Evolutionary conservation across 2,329 filamentous ascomycete genomes (phyloP).

Genomic region (Curvularia hawaiiensis): DNA sequence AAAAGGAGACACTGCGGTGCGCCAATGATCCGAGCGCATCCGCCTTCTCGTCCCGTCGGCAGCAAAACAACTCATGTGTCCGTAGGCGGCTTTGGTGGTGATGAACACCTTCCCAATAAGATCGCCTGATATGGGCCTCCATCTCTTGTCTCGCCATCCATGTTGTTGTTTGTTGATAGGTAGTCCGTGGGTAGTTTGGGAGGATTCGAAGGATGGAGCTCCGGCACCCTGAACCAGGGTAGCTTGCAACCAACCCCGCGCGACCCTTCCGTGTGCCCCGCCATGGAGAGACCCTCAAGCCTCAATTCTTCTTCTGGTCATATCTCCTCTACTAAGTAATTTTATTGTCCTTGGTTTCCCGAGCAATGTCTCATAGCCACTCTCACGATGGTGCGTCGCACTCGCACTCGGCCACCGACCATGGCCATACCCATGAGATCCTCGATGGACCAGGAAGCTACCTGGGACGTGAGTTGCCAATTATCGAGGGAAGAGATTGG

Average conservation of each 20-base stretch:
- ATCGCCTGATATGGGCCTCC: constrained; percentile 7
- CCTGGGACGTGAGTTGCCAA: constrained; percentile 88
- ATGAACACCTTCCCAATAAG: constrained; percentile 16
- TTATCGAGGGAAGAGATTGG: constrained; percentile 88
- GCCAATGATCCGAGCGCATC: constrained; percentile 14
- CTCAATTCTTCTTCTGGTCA: constrained; percentile 4
- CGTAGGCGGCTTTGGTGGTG: constrained; percentile 20
- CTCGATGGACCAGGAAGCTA: constrained; percentile 92
- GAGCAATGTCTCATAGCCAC: constrained; percentile 41
- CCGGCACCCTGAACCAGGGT: constrained; percentile 7
- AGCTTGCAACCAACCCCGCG: constrained; percentile 23
- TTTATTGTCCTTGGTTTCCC: background rate
- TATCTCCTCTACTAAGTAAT: background rate
- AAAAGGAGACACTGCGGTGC: constrained; percentile 10
- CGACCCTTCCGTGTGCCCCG: constrained; percentile 24
- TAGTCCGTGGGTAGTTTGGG: background rate
- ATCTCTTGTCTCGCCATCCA: constrained; percentile 2
- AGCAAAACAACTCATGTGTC: constrained; percentile 4
- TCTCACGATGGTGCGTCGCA: constrained; percentile 50
- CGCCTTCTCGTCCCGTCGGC: constrained; percentile 2
- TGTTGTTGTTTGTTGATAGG: background rate
- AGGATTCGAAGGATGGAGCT: background rate
- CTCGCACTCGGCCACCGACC: constrained; percentile 62
- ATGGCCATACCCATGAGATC: constrained; percentile 96
- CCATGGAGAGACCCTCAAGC: constrained; percentile 21